A percentile compares a stretch with the other conserved stretches of the same genome.
Conservation (phyloP, 2,329 filamentous ascomycete species). For the Neobulgaria alba region DNA sequence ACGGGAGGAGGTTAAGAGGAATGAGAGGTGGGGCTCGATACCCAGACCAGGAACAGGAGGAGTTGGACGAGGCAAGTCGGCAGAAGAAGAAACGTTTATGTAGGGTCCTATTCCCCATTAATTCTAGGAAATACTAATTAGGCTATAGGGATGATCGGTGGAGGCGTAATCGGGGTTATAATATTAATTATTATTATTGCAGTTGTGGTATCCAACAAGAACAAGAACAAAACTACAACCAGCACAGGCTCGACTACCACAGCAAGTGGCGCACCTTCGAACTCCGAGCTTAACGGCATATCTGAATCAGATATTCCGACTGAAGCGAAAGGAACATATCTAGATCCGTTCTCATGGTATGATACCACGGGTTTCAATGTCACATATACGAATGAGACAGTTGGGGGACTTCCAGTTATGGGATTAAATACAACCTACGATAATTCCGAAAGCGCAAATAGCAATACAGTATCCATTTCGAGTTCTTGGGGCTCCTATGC, state of each 20-base stretch:
- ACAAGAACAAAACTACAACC: conserved; percentile 11
- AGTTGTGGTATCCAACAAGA: conserved; percentile 52
- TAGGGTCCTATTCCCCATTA: conserved; percentile 29
- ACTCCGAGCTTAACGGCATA: conserved; percentile 43
- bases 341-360: conserved; percentile 89
- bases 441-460: conserved; percentile 70
- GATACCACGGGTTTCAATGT: conserved; percentile 88
- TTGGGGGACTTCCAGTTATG: conserved; percentile 86
- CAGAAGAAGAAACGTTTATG: conserved; percentile 52
- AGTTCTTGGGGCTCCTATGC: conserved; percentile 70
- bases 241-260: conserved; percentile 10
- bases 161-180: conserved; percentile 44
- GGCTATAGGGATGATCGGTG: conserved; percentile 40
- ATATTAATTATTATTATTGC: conserved; percentile 62
- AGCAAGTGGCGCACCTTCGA: conserved; percentile 22
- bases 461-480: conserved; percentile 68
- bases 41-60: conserved; percentile 36
- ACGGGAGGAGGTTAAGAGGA: conserved; percentile 42
- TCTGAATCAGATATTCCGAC: conserved; percentile 42
- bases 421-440: conserved; percentile 81
- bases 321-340: conserved; percentile 61
- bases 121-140: conserved; percentile 9
- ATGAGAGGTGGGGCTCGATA: conserved; percentile 37
- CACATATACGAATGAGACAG: conserved; percentile 78
- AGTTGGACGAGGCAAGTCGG: conserved; percentile 7